phyloP scores from a whole-genome alignment of 345 rosid genomes.

The Bruguiera parviflora region DNA sequence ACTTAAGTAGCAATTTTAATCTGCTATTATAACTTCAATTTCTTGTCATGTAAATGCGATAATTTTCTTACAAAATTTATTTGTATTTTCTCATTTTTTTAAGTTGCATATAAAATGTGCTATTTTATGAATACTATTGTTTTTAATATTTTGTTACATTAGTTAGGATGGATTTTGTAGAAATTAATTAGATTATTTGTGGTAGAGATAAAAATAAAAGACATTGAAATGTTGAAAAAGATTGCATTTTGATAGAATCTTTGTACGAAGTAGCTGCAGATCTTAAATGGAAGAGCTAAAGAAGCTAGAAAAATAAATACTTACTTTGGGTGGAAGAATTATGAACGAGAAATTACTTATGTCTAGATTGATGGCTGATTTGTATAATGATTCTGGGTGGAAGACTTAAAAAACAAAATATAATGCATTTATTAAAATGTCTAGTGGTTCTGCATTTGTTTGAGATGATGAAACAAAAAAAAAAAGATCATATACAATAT shows the following conservation, averaged over 20 bases:
- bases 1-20: no score
- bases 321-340: not conserved
- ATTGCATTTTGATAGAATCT: not conserved
- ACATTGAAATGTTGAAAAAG: not conserved
- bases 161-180: not conserved
- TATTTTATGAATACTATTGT: no score
- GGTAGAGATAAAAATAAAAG: not conserved
- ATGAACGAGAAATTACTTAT: no score
- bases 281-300: no score
- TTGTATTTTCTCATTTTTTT: no score
- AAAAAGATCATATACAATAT: not conserved
- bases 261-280: not conserved
- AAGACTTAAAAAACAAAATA: not conserved
- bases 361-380: no score
- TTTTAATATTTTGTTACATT: no score
- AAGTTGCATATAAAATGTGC: no score
- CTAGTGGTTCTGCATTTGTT: not conserved
- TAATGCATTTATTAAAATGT: not conserved
- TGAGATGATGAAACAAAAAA: not conserved
- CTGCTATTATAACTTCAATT: no score
- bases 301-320: no score
- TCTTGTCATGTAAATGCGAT: no score
- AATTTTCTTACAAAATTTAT: no score
- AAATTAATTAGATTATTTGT: not conserved
- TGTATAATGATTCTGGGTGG: not conserved